Base-by-base conservation (phyloP, 345 rosid species). In the Corymbia maculata region DNA sequence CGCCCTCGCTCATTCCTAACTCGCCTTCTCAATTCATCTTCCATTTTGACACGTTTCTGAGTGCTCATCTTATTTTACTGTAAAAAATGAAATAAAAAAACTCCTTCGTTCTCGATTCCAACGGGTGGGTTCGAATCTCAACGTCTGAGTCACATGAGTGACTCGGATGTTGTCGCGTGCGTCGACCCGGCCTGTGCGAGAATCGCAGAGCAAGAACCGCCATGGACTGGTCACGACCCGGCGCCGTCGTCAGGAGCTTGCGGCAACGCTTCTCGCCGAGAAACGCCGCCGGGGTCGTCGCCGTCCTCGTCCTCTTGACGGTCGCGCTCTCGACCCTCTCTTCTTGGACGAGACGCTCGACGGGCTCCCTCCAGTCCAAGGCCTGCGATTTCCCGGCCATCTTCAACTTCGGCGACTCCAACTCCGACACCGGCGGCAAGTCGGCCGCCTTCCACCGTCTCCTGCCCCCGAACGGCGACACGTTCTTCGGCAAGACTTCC, bases 281-380 rank as follows among this genome's bases (percentile, higher is more conserved):
- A 64, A 55, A 22, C 30, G 19, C 22, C 52, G 13, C 68, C 51
- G 87, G 49, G 45, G 87, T 11, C 19, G 16, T 32, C 12, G 79
- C 87, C 21, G 11, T 45, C 32, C 75, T 45, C 11, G 87, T 59
- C 79, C 52, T 45, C 79, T 64, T 28, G 79, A 59, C 32, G 51
- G 52, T 52, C 36, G 79, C 52, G 52, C 45, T 86, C 79, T 86
- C 87, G 59, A 36, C 86, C 28, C 44, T 49, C 86, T 51, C 86
- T 13, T 45, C 87, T 47, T 3, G 28, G 61, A 24, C 87, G 49
- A 86, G 13, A 15, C 64, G 87, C 45, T 32, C 42, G 75, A 51
- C 0, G 92, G 92, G 12, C 92, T 92, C 0, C 92, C 93, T 86
- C 90, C 93, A n/a, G 96, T 92, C 90, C 91, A 24, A 51, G 79